Conservation (phyloP, 805 yeast genomes). For the Candida glaebosa region DNA sequence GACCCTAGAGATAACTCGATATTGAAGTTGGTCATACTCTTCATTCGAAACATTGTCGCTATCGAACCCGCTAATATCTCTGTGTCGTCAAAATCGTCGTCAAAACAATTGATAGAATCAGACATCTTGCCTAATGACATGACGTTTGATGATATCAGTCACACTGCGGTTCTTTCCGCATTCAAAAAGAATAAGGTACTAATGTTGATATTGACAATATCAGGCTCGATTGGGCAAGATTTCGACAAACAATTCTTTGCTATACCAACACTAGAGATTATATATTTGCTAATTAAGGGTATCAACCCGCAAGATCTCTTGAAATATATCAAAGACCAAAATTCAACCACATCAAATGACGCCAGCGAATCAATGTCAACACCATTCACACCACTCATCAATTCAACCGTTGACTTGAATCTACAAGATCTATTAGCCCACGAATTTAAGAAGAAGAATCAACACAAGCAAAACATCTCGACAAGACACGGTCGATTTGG, state of each 20-base stretch:
- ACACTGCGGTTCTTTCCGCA: constrained; percentile 52
- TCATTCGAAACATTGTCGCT: constrained; percentile 73
- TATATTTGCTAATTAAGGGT: constrained; percentile 61
- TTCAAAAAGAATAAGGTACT: constrained; percentile 73
- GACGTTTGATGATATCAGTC: constrained; percentile 62
- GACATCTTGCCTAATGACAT: constrained; percentile 56
- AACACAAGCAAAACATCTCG: constrained; percentile 48
- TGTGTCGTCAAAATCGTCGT: constrained; percentile 37
- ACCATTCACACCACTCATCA: constrained; percentile 1
- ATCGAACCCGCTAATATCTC: constrained; percentile 69
- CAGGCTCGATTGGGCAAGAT: constrained; percentile 61
- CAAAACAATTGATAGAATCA: constrained; percentile 20
- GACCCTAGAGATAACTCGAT: constrained; percentile 69
- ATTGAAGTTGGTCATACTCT: constrained; percentile 64
- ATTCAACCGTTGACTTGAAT: constrained; percentile 36
- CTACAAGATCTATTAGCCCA: constrained; percentile 51
- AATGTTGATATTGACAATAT: constrained; percentile 65
- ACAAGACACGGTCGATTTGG: constrained; percentile 92
- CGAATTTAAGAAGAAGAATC: constrained; percentile 54
- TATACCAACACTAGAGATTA: constrained; percentile 62
- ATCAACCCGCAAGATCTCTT: constrained; percentile 38
- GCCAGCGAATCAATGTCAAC: not conserved
- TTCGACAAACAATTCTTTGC: constrained; percentile 62
- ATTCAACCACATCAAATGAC: constrained; percentile 1
- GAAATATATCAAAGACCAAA: constrained; percentile 4